Evolutionary conservation across 78 protist genomes (phyloP).

Genomic region (Pigoraptor vietnamica): DNA sequence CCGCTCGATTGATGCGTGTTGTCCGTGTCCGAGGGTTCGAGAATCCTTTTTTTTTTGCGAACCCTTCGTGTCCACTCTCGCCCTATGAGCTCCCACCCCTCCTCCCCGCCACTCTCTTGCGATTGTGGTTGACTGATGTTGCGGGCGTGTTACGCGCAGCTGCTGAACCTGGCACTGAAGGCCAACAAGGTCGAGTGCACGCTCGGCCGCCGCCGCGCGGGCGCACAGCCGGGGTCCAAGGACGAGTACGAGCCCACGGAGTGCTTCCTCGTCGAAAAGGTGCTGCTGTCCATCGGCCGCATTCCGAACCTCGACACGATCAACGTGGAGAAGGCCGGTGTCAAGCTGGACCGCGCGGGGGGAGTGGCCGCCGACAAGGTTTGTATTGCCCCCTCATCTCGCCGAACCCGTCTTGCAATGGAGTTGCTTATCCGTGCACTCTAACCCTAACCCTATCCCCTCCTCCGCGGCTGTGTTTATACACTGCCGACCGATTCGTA

Average conservation of each 20-base stretch:
- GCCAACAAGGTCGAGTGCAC: slow-evolving; percentile 10
- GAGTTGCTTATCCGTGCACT: too few species aligned
- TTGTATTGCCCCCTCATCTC: too few species aligned
- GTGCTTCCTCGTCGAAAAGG: slow-evolving; percentile 7
- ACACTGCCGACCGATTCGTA: too few species aligned
- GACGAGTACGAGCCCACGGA: not conserved
- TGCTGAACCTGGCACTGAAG: not conserved
- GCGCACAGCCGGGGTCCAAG: not conserved
- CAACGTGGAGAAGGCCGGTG: not conserved
- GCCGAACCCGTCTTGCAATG: too few species aligned
- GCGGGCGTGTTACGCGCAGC: too few species aligned
- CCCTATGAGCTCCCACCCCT: too few species aligned
- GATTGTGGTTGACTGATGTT: not conserved
- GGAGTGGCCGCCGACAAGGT: not conserved
- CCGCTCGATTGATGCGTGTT: not conserved
- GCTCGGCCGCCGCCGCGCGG: slow-evolving; percentile 6
- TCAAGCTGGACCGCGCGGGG: not conserved
- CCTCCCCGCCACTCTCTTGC: too few species aligned
- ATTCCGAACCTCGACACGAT: not conserved
- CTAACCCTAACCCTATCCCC: too few species aligned
- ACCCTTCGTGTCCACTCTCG: not conserved
- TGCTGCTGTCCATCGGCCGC: slow-evolving; percentile 25
- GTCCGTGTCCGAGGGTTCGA: too few species aligned
- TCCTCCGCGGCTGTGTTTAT: too few species aligned
- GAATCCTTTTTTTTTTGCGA: too few species aligned